These are phyloP conservation scores for Plantago lanceolata DNA, from an alignment of 305 asterid species.

Conservation along the genomic window DNA sequence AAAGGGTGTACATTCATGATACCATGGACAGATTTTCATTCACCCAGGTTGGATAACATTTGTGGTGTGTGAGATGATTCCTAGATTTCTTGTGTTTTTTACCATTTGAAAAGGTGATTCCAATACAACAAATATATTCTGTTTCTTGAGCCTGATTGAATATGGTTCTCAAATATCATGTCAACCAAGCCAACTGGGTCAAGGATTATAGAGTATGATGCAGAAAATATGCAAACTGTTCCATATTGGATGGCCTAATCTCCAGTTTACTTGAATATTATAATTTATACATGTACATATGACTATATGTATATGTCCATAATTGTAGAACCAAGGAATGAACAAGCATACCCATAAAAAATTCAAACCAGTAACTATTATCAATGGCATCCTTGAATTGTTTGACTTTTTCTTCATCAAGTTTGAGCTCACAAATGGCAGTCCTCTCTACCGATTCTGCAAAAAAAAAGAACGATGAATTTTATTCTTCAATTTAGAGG, in stretches of 20 bases:
- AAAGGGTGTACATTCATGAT: too few relatives aligned
- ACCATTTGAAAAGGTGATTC: too few relatives aligned
- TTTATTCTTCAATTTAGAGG: constrained; percentile 19
- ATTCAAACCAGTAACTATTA: constrained; percentile 63
- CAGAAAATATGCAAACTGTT: too few relatives aligned
- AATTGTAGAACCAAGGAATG: background rate
- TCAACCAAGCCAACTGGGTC: constrained; percentile 23
- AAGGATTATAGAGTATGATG: constrained; percentile 13
- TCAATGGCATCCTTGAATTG: constrained; percentile 70
- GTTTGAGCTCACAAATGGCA: constrained; percentile 52
- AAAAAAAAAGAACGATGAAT: constrained; percentile 21
- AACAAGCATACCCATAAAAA: constrained; percentile 59
- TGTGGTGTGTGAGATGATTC: too few relatives aligned
- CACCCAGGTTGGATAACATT: too few relatives aligned
- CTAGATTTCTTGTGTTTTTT: too few relatives aligned
- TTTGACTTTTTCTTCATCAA: constrained; percentile 57
- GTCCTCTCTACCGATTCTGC: constrained; percentile 53
- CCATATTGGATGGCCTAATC: background rate
- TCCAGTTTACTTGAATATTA: background rate
- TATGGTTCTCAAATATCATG: too few relatives aligned
- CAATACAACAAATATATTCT: too few relatives aligned
- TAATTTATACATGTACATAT: too few relatives aligned
- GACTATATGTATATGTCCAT: constrained; percentile 5
- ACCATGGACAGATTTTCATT: constrained; percentile 7
- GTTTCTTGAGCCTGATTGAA: too few relatives aligned